A percentile compares a stretch with the other conserved stretches of the same genome.
These are phyloP conservation scores for Cyclotella atomus DNA, from an alignment of 108 stramenopile species.

Conservation along the genomic window DNA sequence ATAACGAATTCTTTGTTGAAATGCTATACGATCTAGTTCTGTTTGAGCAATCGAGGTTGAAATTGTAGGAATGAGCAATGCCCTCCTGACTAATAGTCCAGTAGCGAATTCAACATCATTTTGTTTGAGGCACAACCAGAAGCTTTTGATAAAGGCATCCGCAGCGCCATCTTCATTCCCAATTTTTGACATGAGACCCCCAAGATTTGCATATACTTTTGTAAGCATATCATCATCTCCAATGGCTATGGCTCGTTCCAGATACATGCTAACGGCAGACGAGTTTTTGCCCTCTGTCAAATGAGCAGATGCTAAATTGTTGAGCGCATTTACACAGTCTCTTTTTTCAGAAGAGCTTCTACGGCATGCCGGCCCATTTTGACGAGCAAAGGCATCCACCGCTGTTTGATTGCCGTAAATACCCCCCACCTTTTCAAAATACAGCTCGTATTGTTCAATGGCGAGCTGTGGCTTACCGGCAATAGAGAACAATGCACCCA, in stretches of 20 bases:
- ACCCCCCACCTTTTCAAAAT: conserved; percentile 24
- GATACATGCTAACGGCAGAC: not conserved
- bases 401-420: conserved; percentile 12
- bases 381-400: not conserved
- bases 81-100: conserved; percentile 13
- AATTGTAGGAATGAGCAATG: conserved; percentile 29
- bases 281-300: conserved; percentile 26
- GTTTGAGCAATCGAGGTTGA: conserved; percentile 9
- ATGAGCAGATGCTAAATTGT: conserved; percentile 23
- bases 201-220: conserved; percentile 30
- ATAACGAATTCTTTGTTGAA: conserved; percentile 19
- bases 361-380: conserved; percentile 15
- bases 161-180: conserved; percentile 29
- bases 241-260: conserved; percentile 30
- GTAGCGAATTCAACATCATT: conserved; percentile 9
- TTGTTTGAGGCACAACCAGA: conserved; percentile 17
- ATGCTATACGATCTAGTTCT: conserved; percentile 9
- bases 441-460: not conserved
- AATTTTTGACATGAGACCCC: conserved; percentile 20
- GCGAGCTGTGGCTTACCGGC: conserved; percentile 6
- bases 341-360: not conserved
- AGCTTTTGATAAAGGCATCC: conserved; percentile 20
- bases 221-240: conserved; percentile 29
- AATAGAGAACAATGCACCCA: not conserved
- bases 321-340: conserved; percentile 28